Conservation (phyloP, 139 green algal species). For the Tetradesmus obliquus region DNA sequence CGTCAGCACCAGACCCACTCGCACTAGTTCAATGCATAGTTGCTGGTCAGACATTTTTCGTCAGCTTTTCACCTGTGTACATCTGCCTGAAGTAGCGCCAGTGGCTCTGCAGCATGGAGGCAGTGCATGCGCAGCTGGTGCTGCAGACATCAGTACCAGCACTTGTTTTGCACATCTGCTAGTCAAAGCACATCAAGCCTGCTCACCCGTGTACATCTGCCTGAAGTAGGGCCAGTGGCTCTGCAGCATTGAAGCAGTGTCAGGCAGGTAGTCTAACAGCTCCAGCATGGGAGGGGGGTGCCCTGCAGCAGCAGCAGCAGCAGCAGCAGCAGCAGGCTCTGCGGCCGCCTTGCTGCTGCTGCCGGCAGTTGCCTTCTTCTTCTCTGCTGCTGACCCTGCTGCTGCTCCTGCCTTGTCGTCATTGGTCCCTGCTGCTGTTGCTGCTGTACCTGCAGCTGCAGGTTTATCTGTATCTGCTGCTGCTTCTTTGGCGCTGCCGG, state of each 20-base stretch:
- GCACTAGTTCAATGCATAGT: too few relatives aligned
- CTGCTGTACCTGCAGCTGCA: not conserved
- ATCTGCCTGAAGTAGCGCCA: conserved; percentile 56
- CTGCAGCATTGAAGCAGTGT: not conserved
- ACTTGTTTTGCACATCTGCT: not conserved
- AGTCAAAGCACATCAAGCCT: not conserved
- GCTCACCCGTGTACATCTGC: conserved; percentile 50
- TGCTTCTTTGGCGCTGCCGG: not conserved
- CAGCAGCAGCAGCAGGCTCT: not conserved
- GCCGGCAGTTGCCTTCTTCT: not conserved
- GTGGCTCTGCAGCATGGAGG: not conserved
- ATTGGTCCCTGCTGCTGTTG: not conserved
- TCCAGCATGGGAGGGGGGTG: conserved; percentile 25
- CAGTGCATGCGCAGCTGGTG: not conserved
- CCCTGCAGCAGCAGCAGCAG: not conserved
- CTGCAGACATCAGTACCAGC: too few relatives aligned
- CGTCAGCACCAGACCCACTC: too few relatives aligned
- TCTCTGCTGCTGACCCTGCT: not conserved
- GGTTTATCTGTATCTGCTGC: not conserved
- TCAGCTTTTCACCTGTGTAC: conserved; percentile 43
- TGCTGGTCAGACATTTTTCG: not conserved
- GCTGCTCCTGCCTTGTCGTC: not conserved
- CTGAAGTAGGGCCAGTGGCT: conserved; percentile 52
- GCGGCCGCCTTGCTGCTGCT: conserved; percentile 13
- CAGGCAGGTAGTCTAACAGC: conserved; percentile 54